phyloP scores from a whole-genome alignment of 2,329 filamentous ascomycete genomes.

The Penicillium sp. region DNA sequence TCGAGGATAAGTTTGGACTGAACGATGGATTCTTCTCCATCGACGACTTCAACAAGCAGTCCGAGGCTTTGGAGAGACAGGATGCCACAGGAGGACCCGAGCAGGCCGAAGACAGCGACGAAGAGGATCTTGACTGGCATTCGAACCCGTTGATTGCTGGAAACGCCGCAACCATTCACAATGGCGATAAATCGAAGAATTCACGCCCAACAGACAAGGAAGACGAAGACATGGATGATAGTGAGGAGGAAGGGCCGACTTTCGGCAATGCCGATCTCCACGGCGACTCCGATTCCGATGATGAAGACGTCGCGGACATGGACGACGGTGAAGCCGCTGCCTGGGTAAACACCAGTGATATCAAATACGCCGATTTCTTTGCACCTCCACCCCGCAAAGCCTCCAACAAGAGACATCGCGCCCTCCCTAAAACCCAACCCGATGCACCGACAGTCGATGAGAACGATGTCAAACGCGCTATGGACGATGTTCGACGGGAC shows the following conservation, averaged over 20 bases:
- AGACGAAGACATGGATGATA: constrained; percentile 55
- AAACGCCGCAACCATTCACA: constrained; percentile 8
- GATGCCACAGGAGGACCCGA: constrained; percentile 74
- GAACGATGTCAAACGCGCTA: constrained; percentile 74
- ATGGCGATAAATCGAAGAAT: constrained; percentile 14
- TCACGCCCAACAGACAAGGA: constrained; percentile 45
- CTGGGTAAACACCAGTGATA: constrained; percentile 74
- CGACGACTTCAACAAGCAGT: constrained; percentile 93
- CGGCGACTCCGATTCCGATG: constrained; percentile 61
- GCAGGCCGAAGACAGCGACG: constrained; percentile 72
- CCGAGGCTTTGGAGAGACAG: constrained; percentile 82
- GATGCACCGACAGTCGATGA: constrained; percentile 50
- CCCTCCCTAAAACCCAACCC: constrained; percentile 54
- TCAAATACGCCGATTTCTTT: constrained; percentile 93
- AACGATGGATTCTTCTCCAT: constrained; percentile 99
- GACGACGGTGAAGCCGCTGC: constrained; percentile 59
- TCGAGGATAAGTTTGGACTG: constrained; percentile 75
- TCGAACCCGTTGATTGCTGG: constrained; percentile 64
- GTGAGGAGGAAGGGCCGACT: constrained; percentile 71
- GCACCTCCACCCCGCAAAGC: constrained; percentile 75
- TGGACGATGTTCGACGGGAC: constrained; percentile 82
- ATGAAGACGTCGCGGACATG: constrained; percentile 37
- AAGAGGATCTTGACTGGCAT: constrained; percentile 92
- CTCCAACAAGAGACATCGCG: constrained; percentile 53
- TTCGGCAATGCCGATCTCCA: constrained; percentile 77